A percentile compares a stretch with the other conserved stretches of the same genome.
phyloP scores from a whole-genome alignment of 768 basidiomycete genomes.

The Panus rudis region DNA sequence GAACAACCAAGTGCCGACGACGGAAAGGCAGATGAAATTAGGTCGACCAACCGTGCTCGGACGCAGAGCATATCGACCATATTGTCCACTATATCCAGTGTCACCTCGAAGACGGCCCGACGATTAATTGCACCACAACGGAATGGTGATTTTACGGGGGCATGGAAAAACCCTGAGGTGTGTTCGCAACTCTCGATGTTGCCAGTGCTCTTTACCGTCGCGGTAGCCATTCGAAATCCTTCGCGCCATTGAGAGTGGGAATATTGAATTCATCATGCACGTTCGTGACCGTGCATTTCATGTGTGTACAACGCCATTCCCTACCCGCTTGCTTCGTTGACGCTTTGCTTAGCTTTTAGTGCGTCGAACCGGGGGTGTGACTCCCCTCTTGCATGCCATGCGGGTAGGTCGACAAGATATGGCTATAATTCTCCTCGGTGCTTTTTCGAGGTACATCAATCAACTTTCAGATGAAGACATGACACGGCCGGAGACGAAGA shows the following conservation, averaged over 20 bases:
- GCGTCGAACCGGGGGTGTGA: slow-evolving; percentile 78
- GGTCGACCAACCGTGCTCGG: not conserved
- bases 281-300: slow-evolving; percentile 74
- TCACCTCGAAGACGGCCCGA: not conserved
- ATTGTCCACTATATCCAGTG: slow-evolving; percentile 9
- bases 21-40: no score
- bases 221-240: slow-evolving; percentile 60
- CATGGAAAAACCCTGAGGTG: slow-evolving; percentile 35
- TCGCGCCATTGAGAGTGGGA: slow-evolving; percentile 78
- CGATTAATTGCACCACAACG: no score
- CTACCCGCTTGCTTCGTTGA: no score
- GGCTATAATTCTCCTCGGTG: slow-evolving; percentile 81
- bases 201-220: not conserved
- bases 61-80: slow-evolving; percentile 6
- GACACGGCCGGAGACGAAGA: slow-evolving; percentile 55
- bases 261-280: slow-evolving; percentile 80
- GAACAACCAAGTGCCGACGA: no score
- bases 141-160: slow-evolving; percentile 1
- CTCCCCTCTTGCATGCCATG: slow-evolving; percentile 89
- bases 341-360: slow-evolving; percentile 41
- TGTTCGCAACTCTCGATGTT: slow-evolving; percentile 9
- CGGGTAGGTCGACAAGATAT: slow-evolving; percentile 78
- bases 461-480: slow-evolving; percentile 79
- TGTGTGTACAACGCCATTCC: slow-evolving; percentile 37
- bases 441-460: slow-evolving; percentile 90